Evolutionary conservation across 306 rosid genomes (phyloP), one percentile per base, ranked within the genome.

Genomic region (Erythrophleum fordii): DNA sequence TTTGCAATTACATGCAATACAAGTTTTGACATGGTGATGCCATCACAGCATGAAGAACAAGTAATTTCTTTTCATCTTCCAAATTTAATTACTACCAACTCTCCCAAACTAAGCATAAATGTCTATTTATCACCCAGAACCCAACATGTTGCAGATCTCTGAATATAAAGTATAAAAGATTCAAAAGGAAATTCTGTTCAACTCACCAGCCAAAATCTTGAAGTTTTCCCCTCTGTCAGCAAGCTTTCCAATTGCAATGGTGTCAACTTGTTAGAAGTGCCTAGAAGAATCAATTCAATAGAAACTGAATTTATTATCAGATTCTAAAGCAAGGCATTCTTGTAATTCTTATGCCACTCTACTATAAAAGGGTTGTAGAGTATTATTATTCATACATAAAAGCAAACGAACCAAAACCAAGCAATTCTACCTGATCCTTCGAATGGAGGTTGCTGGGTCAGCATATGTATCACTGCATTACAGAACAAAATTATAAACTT

Each of bases 231-330:
- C 83, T 95, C 99, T 2, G 92, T 93, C 82, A 95, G 87, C 88
- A 90, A 71, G 81, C 94, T 73, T 90, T 95, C 99, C 87, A 95
- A 80, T 81, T 93, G 92, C 87, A 95, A 80, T 35, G 99, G 99
- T 80, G 99, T 95, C 75, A 95, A 86, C 66, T 91, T 93, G 84
- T 60, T 83, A 48, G 82, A 85, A 68, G 90, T 75, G 83, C 92
- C 97, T 95, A 73, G 17, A 78, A 81, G 78, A 75, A 75, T 35
- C 25, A 48, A 34, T 48, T 55, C 52, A 64, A 72, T 4, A 79
- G 59, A 79, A 78, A 69, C 74, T 69, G 41, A 82, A 73, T 37
- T 48, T 61, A 70, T 81, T 18, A 77, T 37, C 61, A 56, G 16
- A 85, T 74, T 45, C 58, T 58, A 35, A 31, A 78, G 39, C 17